These are phyloP conservation scores for Calonectria fujianensis DNA, from an alignment of 2,329 filamentous ascomycete genomes.

Conservation along the genomic window DNA sequence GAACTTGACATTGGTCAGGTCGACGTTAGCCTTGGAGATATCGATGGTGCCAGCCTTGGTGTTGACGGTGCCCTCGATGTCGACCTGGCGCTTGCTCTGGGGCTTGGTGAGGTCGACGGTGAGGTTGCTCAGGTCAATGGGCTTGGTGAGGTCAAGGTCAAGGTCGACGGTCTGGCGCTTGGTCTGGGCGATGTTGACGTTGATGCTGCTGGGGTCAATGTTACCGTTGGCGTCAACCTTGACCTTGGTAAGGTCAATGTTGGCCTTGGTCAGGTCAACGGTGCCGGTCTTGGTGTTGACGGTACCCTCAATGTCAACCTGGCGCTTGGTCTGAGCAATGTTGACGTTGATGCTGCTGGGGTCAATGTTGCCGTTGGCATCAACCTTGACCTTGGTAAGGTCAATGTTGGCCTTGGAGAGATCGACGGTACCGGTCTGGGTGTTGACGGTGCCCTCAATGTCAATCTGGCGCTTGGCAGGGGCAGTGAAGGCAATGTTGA, in stretches of 20 bases:
- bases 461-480: slow-evolving; percentile 4
- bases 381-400: background rate
- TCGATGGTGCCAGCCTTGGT: background rate
- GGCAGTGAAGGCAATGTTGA: slow-evolving; percentile 4
- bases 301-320: background rate
- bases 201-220: background rate
- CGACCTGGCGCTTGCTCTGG: background rate
- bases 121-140: background rate
- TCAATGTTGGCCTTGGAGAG: background rate
- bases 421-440: background rate
- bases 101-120: background rate
- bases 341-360: slow-evolving; percentile 19
- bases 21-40: background rate
- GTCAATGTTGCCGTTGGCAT: slow-evolving; percentile 17
- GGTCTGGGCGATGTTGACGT: background rate
- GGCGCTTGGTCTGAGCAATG: background rate
- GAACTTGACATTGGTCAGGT: background rate
- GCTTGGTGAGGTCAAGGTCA: background rate
- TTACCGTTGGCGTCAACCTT: slow-evolving; percentile 8
- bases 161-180: background rate
- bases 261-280: background rate
- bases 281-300: background rate
- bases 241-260: background rate
- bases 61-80: background rate
- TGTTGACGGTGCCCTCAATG: slow-evolving; percentile 3